phyloP scores from a whole-genome alignment of 345 rosid genomes.

The Boechera retrofracta region DNA sequence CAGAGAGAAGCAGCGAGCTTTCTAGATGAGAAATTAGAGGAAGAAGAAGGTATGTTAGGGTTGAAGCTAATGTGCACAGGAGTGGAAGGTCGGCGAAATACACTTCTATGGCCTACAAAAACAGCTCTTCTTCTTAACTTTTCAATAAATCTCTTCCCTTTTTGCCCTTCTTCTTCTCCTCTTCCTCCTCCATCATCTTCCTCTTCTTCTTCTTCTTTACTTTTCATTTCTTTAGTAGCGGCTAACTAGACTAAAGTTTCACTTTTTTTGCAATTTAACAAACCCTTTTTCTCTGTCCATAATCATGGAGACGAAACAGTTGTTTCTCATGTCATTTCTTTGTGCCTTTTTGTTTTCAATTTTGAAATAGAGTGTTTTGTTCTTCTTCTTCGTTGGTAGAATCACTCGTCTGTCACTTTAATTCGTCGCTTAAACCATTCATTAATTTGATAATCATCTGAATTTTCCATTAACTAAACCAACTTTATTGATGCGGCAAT shows the following conservation, averaged over 20 bases:
- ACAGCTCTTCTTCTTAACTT: slow-evolving; percentile 43
- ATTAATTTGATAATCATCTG: too few species aligned
- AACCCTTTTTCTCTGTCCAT: slow-evolving; percentile 3
- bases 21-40: slow-evolving; percentile 37
- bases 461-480: too few species aligned
- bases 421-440: too few species aligned
- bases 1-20: slow-evolving; percentile 48
- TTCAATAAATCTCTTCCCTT: slow-evolving; percentile 41
- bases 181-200: neutral
- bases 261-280: slow-evolving; percentile 5
- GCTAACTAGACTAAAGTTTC: slow-evolving; percentile 13
- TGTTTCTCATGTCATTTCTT: neutral
- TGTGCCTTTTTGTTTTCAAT: neutral
- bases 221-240: slow-evolving; percentile 42
- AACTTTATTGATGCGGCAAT: neutral
- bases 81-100: slow-evolving; percentile 40
- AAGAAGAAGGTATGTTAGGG: slow-evolving; percentile 28
- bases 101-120: slow-evolving; percentile 44
- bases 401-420: too few species aligned
- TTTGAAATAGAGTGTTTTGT: slow-evolving; percentile 8
- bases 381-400: neutral
- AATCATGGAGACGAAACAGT: slow-evolving; percentile 7
- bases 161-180: slow-evolving; percentile 40
- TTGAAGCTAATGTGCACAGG: slow-evolving; percentile 38
- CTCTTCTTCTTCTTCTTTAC: slow-evolving; percentile 27